These are phyloP conservation scores for Tillandsia leiboldiana DNA, from an alignment of 176 grass and related monocot genomes.

Conservation along the genomic window DNA sequence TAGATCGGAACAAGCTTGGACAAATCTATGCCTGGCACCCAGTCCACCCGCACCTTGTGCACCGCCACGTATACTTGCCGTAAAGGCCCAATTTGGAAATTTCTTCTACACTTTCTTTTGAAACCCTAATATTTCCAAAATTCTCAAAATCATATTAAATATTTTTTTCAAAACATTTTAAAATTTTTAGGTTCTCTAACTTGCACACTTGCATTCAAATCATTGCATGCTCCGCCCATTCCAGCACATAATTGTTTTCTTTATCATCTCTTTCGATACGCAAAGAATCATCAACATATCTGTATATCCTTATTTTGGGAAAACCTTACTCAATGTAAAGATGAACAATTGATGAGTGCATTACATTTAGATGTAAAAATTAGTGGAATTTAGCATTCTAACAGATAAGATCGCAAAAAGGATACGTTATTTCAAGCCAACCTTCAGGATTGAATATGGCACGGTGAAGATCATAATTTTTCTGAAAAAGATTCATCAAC, in stretches of 20 bases:
- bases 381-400: not conserved
- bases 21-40: too few relatives aligned
- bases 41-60: too few relatives aligned
- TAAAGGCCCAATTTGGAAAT: too few relatives aligned
- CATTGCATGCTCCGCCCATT: conserved; percentile 36
- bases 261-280: conserved; percentile 84
- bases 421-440: conserved; percentile 99
- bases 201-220: conserved; percentile 15
- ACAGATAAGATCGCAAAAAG: conserved; percentile 12
- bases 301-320: conserved; percentile 24
- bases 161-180: too few relatives aligned
- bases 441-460: conserved; percentile 91
- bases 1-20: too few relatives aligned
- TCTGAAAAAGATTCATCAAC: conserved; percentile 84
- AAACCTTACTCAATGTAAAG: not conserved
- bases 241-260: conserved; percentile 81
- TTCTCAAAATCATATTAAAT: too few relatives aligned
- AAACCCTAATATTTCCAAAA: too few relatives aligned
- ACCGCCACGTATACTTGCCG: too few relatives aligned
- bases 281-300: conserved; percentile 70
- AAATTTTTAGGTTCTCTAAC: too few relatives aligned
- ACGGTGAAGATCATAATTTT: conserved; percentile 74
- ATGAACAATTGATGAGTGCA: not conserved
- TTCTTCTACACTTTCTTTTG: too few relatives aligned
- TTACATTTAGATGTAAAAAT: not conserved